Percentiles rank a stretch among this genome's conserved stretches.
These are phyloP conservation scores for Phialophora tarda DNA, from an alignment of 2,329 filamentous ascomycete species.

Conservation along the genomic window DNA sequence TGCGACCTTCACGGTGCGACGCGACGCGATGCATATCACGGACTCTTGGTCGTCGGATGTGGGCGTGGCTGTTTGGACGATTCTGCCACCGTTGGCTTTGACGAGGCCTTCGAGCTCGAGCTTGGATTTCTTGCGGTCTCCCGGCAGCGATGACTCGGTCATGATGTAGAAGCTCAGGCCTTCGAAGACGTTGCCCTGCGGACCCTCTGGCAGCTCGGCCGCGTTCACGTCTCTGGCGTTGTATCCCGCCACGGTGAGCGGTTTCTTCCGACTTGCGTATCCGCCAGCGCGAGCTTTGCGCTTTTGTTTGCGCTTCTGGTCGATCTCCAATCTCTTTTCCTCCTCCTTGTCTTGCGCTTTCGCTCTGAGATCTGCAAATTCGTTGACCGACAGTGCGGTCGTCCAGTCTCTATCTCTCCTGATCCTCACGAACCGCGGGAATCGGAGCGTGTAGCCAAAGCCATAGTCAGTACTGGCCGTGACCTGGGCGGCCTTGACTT, in stretches of 20 bases:
- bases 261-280: slow-evolving; percentile 66
- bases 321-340: slow-evolving; percentile 55
- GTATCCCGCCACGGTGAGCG: slow-evolving; percentile 71
- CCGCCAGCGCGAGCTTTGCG: slow-evolving; percentile 53
- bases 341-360: slow-evolving; percentile 72
- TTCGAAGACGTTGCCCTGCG: slow-evolving; percentile 68
- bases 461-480: slow-evolving; percentile 78
- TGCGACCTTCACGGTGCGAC: slow-evolving; percentile 76
- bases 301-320: slow-evolving; percentile 67
- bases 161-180: slow-evolving; percentile 81
- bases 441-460: slow-evolving; percentile 77
- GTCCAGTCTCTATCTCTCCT: slow-evolving; percentile 86
- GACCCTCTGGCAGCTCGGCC: slow-evolving; percentile 25
- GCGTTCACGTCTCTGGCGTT: slow-evolving; percentile 51
- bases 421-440: slow-evolving; percentile 84
- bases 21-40: slow-evolving; percentile 34
- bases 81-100: slow-evolving; percentile 79
- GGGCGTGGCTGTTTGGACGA: slow-evolving; percentile 72
- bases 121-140: slow-evolving; percentile 70
- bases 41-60: slow-evolving; percentile 56
- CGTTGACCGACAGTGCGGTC: slow-evolving; percentile 75
- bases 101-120: slow-evolving; percentile 78
- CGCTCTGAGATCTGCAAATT: slow-evolving; percentile 74
- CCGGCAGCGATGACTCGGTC: slow-evolving; percentile 71
- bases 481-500: slow-evolving; percentile 85